Base-by-base conservation (phyloP, 2,329 filamentous ascomycete species). In the Emmonsia crescens region DNA sequence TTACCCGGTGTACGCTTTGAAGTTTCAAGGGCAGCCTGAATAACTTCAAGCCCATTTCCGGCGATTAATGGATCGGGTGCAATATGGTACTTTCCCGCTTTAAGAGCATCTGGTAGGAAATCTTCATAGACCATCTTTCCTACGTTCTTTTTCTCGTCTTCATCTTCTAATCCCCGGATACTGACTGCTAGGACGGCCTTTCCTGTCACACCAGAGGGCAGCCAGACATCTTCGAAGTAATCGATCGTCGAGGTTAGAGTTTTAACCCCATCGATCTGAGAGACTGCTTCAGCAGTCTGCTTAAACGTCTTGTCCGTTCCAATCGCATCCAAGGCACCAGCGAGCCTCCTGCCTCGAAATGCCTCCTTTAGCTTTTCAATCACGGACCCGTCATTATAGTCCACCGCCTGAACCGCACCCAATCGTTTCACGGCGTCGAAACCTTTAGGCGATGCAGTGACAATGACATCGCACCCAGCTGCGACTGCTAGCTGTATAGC, bases 401-500 rank as follows among this genome's bases (percentile, higher is more conserved):
- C 79, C 54, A 80, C 79, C 0, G 76, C 75, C 1, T 74, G 66
- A 10, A 64, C 68, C 1, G 77, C 78, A 1, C 80, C 80, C 0
- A 81, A 72, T 9, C 65, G 64, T 63, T 74, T 75, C 38, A 78
- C 73, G 36, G 74, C 74, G 0, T 75, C 75, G 40, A 77, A 75
- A 65, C 80, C 81, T 24, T 70, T 72, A 3, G 71, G 65, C 0
- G 76, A 78, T 0, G 74, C 73, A 0, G 77, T 80, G 0, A 76
- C 69, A 48, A 81, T 66, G 12, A 82, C 79, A 16, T 77, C 69
- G 62, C 77, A 79, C 0, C 80, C 80, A 0, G 77, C 74, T 0
- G 73, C 74, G 5, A 71, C 68, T 1, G 75, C 74, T 0, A 82
- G 70, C 63, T 82, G 80, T 12, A 81, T 75, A 0, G 76, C 77